Conservation (phyloP, 1,284 basidiomycete genomes). For the Neolentinus lepideus region DNA sequence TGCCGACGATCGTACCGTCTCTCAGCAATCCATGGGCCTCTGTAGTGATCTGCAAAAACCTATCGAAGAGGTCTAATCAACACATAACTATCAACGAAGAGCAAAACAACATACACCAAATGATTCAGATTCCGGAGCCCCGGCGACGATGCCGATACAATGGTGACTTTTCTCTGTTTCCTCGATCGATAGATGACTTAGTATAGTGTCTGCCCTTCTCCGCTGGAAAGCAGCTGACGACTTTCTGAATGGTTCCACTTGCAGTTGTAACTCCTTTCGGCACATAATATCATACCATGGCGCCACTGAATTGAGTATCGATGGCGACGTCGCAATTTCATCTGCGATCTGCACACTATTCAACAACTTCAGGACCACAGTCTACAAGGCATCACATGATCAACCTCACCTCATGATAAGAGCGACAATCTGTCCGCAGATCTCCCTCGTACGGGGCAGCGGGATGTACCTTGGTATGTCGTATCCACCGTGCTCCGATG, state of each 20-base stretch:
- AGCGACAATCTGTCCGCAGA: background rate
- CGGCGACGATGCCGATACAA: background rate
- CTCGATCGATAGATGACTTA: background rate
- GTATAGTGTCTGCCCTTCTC: background rate
- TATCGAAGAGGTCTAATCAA: background rate
- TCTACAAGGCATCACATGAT: no score
- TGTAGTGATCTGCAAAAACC: background rate
- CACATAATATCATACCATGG: background rate
- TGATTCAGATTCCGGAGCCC: background rate
- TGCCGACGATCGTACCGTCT: background rate
- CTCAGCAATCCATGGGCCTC: background rate
- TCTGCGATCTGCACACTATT: background rate
- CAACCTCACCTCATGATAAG: background rate
- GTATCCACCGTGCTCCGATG: background rate
- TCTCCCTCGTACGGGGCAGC: background rate
- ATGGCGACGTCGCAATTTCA: background rate
- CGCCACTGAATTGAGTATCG: background rate
- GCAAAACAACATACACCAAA: background rate
- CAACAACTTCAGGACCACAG: no score
- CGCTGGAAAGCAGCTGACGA: background rate
- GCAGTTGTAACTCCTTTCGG: background rate
- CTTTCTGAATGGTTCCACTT: background rate
- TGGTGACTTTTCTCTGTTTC: background rate
- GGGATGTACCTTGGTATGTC: background rate
- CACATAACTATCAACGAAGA: no score